These are phyloP conservation scores for Volvox carteri DNA, from an alignment of 163 green algal species.

Conservation along the genomic window DNA sequence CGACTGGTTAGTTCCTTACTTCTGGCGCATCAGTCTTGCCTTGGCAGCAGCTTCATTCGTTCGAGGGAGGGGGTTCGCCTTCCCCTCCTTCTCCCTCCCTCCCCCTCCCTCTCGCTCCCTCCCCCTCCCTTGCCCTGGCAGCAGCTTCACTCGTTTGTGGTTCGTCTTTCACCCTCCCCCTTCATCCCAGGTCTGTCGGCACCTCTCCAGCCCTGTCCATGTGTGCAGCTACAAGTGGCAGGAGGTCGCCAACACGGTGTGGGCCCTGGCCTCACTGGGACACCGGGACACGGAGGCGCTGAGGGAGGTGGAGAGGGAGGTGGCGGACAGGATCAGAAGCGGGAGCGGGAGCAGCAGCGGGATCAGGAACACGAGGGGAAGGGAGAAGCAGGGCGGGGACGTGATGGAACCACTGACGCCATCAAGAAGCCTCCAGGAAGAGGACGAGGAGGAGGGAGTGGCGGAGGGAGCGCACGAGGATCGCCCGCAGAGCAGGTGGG, in stretches of 20 bases:
- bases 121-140: too few species aligned
- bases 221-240: constrained; percentile 22
- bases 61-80: too few species aligned
- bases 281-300: background rate
- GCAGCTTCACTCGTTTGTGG: too few species aligned
- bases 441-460: background rate
- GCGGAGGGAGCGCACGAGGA: background rate
- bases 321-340: background rate
- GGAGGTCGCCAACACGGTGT: constrained; percentile 53
- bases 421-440: too few species aligned
- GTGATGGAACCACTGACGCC: background rate
- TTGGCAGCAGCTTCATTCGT: too few species aligned
- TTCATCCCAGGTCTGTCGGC: constrained; percentile 35
- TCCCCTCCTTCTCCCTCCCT: too few species aligned
- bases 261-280: constrained; percentile 49
- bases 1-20: too few species aligned
- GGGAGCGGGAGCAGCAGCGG: background rate
- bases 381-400: background rate
- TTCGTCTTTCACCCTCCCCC: too few species aligned
- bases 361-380: background rate
- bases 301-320: constrained; percentile 37
- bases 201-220: background rate
- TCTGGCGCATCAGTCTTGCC: too few species aligned
- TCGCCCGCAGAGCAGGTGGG: too few species aligned
- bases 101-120: too few species aligned